phyloP scores from a whole-genome alignment of 805 yeast species.

The Yamadazyma scolyti region DNA sequence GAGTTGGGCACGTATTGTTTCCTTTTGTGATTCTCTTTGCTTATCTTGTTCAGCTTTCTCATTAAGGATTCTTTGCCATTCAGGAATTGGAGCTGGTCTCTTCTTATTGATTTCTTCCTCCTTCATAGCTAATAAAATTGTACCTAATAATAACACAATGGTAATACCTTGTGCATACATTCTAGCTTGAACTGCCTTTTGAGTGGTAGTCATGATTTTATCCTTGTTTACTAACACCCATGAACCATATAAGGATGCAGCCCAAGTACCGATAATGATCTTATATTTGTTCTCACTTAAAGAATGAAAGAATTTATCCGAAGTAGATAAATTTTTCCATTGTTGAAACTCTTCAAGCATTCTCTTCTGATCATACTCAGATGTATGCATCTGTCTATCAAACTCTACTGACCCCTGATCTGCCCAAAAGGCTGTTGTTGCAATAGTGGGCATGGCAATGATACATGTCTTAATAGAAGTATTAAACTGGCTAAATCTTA shows the following conservation, averaged over 20 bases:
- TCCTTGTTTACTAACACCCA: constrained; percentile 73
- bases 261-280: constrained; percentile 35
- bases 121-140: constrained; percentile 62
- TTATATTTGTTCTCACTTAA: constrained; percentile 33
- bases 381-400: constrained; percentile 33
- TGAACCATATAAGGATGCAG: constrained; percentile 54
- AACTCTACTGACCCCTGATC: constrained; percentile 44
- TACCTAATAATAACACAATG: constrained; percentile 63
- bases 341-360: constrained; percentile 31
- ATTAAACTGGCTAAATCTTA: constrained; percentile 29
- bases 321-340: constrained; percentile 29
- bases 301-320: constrained; percentile 26
- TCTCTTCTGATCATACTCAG: constrained; percentile 22
- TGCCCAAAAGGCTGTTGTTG: constrained; percentile 37
- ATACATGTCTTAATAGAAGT: constrained; percentile 37
- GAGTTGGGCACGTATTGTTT: constrained; percentile 3
- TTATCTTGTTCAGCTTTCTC: constrained; percentile 18
- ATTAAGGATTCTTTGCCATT: constrained; percentile 30
- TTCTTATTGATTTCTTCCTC: constrained; percentile 51
- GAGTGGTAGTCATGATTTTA: constrained; percentile 68
- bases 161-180: constrained; percentile 87
- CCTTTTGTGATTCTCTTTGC: constrained; percentile 12
- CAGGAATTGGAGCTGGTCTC: constrained; percentile 32
- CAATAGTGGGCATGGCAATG: constrained; percentile 37
- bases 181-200: constrained; percentile 83